A percentile compares a stretch with the other conserved stretches of the same genome.
Evolutionary conservation across 371 early-diverging fungal species (phyloP).

Genomic region (Mucor saturninus): DNA sequence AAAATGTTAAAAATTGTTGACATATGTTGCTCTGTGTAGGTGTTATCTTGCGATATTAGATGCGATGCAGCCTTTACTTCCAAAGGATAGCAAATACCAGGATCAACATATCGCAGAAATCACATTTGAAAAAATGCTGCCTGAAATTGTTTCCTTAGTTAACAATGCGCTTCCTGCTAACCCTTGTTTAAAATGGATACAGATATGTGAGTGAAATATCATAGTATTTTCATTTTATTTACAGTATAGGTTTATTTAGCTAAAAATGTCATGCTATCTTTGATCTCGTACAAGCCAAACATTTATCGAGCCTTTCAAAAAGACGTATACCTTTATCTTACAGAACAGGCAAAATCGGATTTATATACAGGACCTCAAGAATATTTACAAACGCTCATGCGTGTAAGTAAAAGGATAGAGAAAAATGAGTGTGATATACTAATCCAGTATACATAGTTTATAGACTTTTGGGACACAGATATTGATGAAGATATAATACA

Average conservation of each 20-base stretch:
- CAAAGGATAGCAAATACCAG: not conserved
- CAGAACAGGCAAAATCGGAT: not conserved
- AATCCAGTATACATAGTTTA: constrained; percentile 18
- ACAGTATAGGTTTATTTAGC: not conserved
- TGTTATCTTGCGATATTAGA: constrained; percentile 25
- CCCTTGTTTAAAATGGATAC: constrained; percentile 26
- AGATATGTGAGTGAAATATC: constrained; percentile 30
- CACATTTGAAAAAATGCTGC: constrained; percentile 32
- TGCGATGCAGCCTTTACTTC: constrained; percentile 14
- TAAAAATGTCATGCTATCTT: constrained; percentile 1
- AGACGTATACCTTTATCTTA: constrained; percentile 27
- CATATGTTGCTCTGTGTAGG: constrained; percentile 1
- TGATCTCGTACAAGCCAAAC: constrained; percentile 3
- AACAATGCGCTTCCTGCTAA: constrained; percentile 14
- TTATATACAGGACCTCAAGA: not conserved
- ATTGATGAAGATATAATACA: constrained; percentile 29
- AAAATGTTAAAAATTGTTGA: not conserved
- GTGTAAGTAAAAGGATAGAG: constrained; percentile 16
- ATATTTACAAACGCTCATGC: constrained; percentile 28
- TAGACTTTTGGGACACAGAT: constrained; percentile 29
- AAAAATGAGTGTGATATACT: not conserved
- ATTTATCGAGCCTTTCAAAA: constrained; percentile 29
- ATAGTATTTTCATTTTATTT: not conserved
- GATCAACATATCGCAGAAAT: not conserved
- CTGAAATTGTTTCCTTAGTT: constrained; percentile 25